phyloP scores from a whole-genome alignment of 2,329 filamentous ascomycete species.

The Hymenotorrendiella dingleyae region DNA sequence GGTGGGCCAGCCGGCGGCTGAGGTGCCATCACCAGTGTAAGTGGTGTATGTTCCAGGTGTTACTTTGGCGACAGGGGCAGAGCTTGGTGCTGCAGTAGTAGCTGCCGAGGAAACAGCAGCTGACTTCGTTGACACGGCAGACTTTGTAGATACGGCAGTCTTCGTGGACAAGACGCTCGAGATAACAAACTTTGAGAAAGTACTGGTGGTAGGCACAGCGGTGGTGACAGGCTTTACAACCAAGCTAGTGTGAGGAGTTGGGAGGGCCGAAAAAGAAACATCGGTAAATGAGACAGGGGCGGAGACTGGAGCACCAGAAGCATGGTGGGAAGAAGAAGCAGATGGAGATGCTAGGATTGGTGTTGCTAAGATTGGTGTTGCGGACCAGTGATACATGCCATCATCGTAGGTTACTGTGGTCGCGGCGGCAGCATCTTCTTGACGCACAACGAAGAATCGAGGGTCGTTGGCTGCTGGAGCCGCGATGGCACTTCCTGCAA shows the following conservation, averaged over 20 bases:
- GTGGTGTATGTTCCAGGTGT: background rate
- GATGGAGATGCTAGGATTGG: background rate
- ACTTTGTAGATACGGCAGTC: too few species aligned
- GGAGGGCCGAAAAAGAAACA: too few species aligned
- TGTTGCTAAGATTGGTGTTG: background rate
- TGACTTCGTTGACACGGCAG: too few species aligned
- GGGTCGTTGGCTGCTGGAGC: too few species aligned
- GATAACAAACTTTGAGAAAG: background rate
- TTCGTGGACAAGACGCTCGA: too few species aligned
- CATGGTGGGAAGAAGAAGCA: background rate
- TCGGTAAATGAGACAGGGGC: too few species aligned
- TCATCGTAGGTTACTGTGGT: background rate
- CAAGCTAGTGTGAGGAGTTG: too few species aligned
- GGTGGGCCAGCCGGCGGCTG: constrained; percentile 4
- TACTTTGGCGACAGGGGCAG: background rate
- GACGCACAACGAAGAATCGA: too few species aligned
- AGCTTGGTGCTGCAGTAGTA: background rate
- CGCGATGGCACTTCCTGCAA: background rate
- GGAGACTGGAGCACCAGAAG: background rate
- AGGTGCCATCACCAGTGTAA: constrained; percentile 2
- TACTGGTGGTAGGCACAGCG: background rate
- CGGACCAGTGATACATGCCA: background rate
- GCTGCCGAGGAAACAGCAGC: too few species aligned
- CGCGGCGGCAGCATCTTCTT: background rate
- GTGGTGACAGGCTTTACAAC: background rate